Evolutionary conservation across 2,329 filamentous ascomycete species (phyloP).

Genomic region (Ascochyta fabae): DNA sequence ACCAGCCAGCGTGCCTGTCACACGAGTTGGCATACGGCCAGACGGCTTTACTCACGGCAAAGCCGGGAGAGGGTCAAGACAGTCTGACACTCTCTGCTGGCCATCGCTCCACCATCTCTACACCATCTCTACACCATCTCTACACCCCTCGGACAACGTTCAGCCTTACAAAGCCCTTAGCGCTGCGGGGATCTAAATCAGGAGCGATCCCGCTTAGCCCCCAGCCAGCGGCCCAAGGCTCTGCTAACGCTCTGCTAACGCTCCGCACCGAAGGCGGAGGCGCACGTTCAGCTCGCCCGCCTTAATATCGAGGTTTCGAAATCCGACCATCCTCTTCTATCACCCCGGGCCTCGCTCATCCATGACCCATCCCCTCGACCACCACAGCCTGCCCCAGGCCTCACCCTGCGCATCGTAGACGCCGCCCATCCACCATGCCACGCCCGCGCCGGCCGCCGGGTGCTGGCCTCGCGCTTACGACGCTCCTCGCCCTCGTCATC

Average conservation of each 20-base stretch:
- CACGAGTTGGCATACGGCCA: background rate
- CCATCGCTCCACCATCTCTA: no score
- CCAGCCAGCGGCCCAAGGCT: constrained; percentile 19
- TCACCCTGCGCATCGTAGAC: constrained; percentile 31
- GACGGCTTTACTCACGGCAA: background rate
- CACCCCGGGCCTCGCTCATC: constrained; percentile 23
- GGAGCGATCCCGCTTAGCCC: constrained; percentile 10
- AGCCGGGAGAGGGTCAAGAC: background rate
- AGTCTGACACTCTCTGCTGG: no score
- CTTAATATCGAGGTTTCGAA: constrained; percentile 24
- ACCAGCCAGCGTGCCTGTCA: constrained; percentile 1
- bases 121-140: background rate
- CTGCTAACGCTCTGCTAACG: constrained; percentile 11
- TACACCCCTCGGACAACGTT: background rate
- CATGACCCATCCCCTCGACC: constrained; percentile 43
- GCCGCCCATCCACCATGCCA: constrained; percentile 40
- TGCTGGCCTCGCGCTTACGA: constrained; percentile 46
- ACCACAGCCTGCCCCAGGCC: constrained; percentile 41
- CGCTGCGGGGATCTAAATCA: constrained; percentile 17
- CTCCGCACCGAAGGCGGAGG: constrained; percentile 10
- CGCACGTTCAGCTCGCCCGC: constrained; percentile 14
- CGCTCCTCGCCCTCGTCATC: constrained; percentile 44
- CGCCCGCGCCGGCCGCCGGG: constrained; percentile 50
- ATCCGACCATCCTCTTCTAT: constrained; percentile 22
- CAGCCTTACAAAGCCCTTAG: constrained; percentile 13